phyloP scores from a whole-genome alignment of 805 yeast species.

The Jamesozyma gamospora region DNA sequence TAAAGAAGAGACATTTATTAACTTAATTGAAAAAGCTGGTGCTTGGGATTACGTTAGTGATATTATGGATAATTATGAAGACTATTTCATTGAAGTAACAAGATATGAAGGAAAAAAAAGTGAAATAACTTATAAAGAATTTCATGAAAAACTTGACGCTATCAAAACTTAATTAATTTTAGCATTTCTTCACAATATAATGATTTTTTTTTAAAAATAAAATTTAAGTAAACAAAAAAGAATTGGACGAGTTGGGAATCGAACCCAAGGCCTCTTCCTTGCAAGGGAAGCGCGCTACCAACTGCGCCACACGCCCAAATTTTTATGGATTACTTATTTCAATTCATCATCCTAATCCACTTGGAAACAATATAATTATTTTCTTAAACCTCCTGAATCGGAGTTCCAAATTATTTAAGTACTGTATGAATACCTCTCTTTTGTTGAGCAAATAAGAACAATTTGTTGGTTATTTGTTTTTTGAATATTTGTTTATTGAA shows the following conservation, averaged over 20 bases:
- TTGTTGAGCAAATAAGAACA: too few species aligned
- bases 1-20: conserved; percentile 49
- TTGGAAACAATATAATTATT: too few species aligned
- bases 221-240: background rate
- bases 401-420: too few species aligned
- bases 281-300: conserved; percentile 63
- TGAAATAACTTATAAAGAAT: conserved; percentile 35
- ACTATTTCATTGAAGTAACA: conserved; percentile 34
- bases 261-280: conserved; percentile 32
- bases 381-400: too few species aligned
- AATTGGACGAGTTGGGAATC: conserved; percentile 52
- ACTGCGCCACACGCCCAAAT: conserved; percentile 1
- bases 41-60: conserved; percentile 19
- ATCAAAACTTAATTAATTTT: too few species aligned
- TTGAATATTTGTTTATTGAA: too few species aligned
- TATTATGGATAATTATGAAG: conserved; percentile 26
- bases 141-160: conserved; percentile 10
- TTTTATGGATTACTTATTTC: too few species aligned
- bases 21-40: conserved; percentile 71
- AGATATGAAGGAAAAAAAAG: conserved; percentile 49
- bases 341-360: too few species aligned
- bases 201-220: too few species aligned
- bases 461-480: too few species aligned
- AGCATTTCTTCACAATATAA: too few species aligned
- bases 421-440: too few species aligned